These are phyloP conservation scores for Coniochaeta pulveracea DNA, from an alignment of 2,329 filamentous ascomycete genomes.

Conservation along the genomic window DNA sequence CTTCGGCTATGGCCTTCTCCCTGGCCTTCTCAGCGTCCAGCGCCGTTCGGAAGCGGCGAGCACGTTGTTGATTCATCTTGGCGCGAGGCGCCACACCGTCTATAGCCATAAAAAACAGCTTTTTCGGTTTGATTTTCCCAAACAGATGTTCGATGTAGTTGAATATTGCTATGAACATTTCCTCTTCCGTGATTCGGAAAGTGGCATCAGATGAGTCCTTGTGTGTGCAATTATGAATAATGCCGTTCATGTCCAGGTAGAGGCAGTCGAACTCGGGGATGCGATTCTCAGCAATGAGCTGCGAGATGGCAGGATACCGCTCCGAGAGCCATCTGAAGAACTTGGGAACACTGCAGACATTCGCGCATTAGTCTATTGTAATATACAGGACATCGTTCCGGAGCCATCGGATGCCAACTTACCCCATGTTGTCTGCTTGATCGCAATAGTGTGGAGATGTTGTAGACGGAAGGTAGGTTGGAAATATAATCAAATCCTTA, in stretches of 20 bases:
- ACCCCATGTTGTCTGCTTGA: conserved; percentile 3
- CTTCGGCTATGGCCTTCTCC: conserved; percentile 84
- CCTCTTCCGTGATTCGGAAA: conserved; percentile 89
- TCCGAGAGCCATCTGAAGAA: conserved; percentile 99
- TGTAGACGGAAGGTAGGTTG: too few relatives aligned
- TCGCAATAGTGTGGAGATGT: too few relatives aligned
- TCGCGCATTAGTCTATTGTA: background rate
- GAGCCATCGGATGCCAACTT: background rate
- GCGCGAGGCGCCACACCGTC: conserved; percentile 94
- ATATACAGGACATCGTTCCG: background rate
- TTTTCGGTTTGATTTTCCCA: conserved; percentile 96
- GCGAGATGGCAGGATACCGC: conserved; percentile 95
- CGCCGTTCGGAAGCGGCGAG: conserved; percentile 87
- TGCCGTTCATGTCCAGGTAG: conserved; percentile 98
- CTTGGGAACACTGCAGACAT: conserved; percentile 59
- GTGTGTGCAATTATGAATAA: conserved; percentile 99
- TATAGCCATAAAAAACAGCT: conserved; percentile 99
- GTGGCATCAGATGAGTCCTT: conserved; percentile 88
- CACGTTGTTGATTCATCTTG: conserved; percentile 99
- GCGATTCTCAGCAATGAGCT: conserved; percentile 95
- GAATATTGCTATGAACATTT: conserved; percentile 99
- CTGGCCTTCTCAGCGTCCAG: conserved; percentile 81
- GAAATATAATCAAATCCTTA: too few relatives aligned
- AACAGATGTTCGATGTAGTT: conserved; percentile 99
- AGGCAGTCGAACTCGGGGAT: conserved; percentile 98